Evolutionary conservation across 176 grass and related monocot genomes (phyloP), one percentile per base, ranked within the genome.

Genomic region (Rhipidocladum racemiflorum): DNA sequence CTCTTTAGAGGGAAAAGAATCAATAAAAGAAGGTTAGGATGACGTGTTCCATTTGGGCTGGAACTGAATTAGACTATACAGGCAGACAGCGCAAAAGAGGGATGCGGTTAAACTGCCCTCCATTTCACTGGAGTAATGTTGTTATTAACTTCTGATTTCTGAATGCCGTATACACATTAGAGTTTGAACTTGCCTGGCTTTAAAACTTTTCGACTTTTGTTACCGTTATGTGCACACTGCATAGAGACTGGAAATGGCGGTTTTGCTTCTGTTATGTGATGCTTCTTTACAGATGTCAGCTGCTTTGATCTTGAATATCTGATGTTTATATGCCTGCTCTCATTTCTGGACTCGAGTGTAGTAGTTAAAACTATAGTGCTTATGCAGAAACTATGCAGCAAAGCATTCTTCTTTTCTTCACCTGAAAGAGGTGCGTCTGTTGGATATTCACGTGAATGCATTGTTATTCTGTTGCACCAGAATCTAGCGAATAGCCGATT

Each of bases 171-270:
- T 87, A 76, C 70, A 84, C 46, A 83, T 71, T 45, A 75, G 56
- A 90, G 53, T 75, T 80, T 70, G 63, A 91, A 84, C 11, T 5
- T 50, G 76, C 45, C 30, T 75, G 55, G 76, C 43, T 80, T 75
- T 67, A 56, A 69, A 68, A 74, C 60, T 57, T 39, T 79, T 44
- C 9, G 17, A 75, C 76, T 50, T 74, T 42, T 76, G 82, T 81
- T 44, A 45, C 45, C 2, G 14, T 64, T 63, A 21, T 84, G 55
- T 81, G 75, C 48, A 75, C 84, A 80, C 44, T 88, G 40, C 60
- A 76, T 85, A 92, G 76, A 83, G 85, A 72, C 63, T 83, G 62
- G 36, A 84, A 61, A 50, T 82, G 73, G 66, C 62, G 72, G 57
- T 24, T 88, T 88, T 71, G 35, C 21, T 67, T 36, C 2, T 17